These are phyloP conservation scores for Trypanosoma scelopori DNA, from an alignment of 208 protist genomes.

Conservation along the genomic window DNA sequence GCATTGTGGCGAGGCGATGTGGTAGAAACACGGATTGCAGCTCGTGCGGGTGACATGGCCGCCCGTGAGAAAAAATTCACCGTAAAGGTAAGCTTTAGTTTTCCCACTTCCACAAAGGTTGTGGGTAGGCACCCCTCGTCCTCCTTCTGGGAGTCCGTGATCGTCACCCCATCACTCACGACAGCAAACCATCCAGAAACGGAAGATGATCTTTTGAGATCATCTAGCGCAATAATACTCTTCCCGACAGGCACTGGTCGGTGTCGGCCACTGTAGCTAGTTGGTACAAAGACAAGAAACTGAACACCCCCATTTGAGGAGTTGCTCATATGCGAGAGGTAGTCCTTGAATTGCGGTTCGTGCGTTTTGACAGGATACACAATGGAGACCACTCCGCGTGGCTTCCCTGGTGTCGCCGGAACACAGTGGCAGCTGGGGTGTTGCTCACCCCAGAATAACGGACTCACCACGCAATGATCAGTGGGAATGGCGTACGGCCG, in stretches of 20 bases:
- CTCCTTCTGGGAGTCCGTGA: background rate
- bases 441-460: slow-evolving; percentile 80
- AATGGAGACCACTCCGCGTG: slow-evolving; percentile 48
- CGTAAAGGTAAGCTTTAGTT: slow-evolving; percentile 29
- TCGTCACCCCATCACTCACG: slow-evolving; percentile 27
- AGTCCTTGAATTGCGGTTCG: slow-evolving; percentile 49
- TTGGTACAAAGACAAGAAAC: slow-evolving; percentile 76
- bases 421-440: slow-evolving; percentile 55
- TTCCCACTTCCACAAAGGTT: slow-evolving; percentile 25
- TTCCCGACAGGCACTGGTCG: slow-evolving; percentile 58
- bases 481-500: slow-evolving; percentile 70
- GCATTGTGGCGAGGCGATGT: background rate
- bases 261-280: slow-evolving; percentile 74
- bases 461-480: slow-evolving; percentile 74
- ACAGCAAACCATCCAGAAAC: slow-evolving; percentile 78
- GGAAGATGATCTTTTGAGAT: slow-evolving; percentile 35
- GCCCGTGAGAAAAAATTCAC: slow-evolving; percentile 42
- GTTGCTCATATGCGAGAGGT: slow-evolving; percentile 60
- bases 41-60: background rate
- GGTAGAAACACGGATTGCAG: background rate
- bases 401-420: slow-evolving; percentile 61
- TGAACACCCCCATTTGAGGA: slow-evolving; percentile 63
- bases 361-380: slow-evolving; percentile 80
- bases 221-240: slow-evolving; percentile 49
- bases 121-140: background rate